phyloP scores from a whole-genome alignment of 169 alveolate species.

The Cyclospora cayetanensis region DNA sequence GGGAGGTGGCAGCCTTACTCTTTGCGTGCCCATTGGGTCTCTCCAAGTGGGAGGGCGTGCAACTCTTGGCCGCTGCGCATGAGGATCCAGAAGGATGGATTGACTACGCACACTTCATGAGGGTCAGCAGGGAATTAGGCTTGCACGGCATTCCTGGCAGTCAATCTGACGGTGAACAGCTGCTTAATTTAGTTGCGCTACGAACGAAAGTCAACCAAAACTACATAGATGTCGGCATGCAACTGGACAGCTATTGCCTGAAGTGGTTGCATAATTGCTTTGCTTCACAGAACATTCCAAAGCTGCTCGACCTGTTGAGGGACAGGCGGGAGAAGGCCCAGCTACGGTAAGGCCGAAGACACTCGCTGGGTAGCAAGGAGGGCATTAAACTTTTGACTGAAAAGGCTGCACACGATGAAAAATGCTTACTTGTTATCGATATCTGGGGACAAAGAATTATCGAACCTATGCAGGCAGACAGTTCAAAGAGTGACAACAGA shows the following conservation, averaged over 20 bases:
- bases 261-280: too few relatives aligned
- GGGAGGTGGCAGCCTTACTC: slow-evolving; percentile 58
- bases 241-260: too few relatives aligned
- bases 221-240: too few relatives aligned
- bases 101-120: slow-evolving; percentile 48
- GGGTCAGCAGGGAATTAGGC: background rate
- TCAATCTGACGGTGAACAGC: too few relatives aligned
- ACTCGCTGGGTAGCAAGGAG: background rate
- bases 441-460: too few relatives aligned
- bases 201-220: too few relatives aligned
- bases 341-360: slow-evolving; percentile 36
- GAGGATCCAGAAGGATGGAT: slow-evolving; percentile 65
- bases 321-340: slow-evolving; percentile 42
- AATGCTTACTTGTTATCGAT: too few relatives aligned
- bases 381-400: too few relatives aligned
- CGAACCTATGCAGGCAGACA: slow-evolving; percentile 3
- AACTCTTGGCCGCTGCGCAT: slow-evolving; percentile 70
- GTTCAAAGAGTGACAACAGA: slow-evolving; percentile 51
- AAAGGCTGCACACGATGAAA: too few relatives aligned
- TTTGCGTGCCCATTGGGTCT: slow-evolving; percentile 69
- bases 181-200: too few relatives aligned
- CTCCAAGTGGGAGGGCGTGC: slow-evolving; percentile 64
- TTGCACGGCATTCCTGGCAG: slow-evolving; percentile 22
- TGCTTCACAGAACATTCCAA: slow-evolving; percentile 21
- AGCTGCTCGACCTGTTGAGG: slow-evolving; percentile 33